These are phyloP conservation scores for Lizonia empirigonia DNA, from an alignment of 2,329 filamentous ascomycete species.

Conservation along the genomic window DNA sequence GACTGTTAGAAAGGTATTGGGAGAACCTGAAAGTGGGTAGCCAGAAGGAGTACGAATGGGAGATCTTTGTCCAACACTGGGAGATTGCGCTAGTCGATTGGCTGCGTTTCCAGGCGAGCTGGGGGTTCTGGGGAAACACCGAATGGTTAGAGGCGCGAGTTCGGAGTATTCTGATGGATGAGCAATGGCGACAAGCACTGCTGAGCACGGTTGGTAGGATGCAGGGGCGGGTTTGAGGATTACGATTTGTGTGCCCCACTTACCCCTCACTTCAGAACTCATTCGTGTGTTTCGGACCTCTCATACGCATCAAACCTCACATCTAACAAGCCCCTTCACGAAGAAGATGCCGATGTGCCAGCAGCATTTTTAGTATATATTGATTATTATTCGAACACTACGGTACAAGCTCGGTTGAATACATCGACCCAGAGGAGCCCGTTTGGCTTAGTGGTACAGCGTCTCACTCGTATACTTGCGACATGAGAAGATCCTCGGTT, in stretches of 20 bases:
- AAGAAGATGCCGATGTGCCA: too few relatives aligned
- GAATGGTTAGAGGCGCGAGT: conserved; percentile 45
- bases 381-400: background rate
- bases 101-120: conserved; percentile 55
- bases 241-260: conserved; percentile 3
- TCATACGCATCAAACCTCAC: background rate
- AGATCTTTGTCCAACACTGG: conserved; percentile 64
- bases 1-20: conserved; percentile 60
- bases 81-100: conserved; percentile 71
- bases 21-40: conserved; percentile 41
- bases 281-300: background rate
- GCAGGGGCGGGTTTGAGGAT: background rate
- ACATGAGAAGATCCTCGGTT: conserved; percentile 32
- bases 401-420: conserved; percentile 13
- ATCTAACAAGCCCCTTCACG: too few relatives aligned
- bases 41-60: conserved; percentile 58
- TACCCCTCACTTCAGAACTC: conserved; percentile 2
- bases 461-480: conserved; percentile 30
- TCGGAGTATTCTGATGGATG: conserved; percentile 32
- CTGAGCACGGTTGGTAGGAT: conserved; percentile 1
- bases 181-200: conserved; percentile 27
- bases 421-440: conserved; percentile 2
- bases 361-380: background rate
- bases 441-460: conserved; percentile 32
- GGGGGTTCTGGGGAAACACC: conserved; percentile 47